Evolutionary conservation across 176 grass and related monocot genomes (phyloP), one percentile per base, ranked within the genome.

Genomic region (Bonia amplexicaulis): DNA sequence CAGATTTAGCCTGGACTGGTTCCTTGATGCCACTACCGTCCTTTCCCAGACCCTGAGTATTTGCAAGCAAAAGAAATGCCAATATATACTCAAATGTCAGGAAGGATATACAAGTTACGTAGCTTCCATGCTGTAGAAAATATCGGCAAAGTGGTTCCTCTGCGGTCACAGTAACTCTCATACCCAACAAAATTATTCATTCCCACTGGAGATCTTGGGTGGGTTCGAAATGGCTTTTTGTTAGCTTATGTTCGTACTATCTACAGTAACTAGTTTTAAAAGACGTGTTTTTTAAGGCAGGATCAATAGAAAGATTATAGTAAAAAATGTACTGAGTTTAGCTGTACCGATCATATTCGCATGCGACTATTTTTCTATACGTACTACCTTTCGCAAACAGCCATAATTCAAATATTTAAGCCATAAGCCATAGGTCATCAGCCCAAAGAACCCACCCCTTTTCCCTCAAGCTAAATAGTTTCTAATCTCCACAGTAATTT

Each of bases 11-110:
- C 86, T 94, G 91, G 31, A 99, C 91, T 44, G 96, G 96, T 73
- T 99, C 96, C 86, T 92, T 99, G 81, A 99, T 96, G 82, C 96
- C 96, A 42, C 91, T 93, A 49, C 96, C 88, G 76, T 96, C 90
- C 87, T 99, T 99, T 57, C 96, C 96, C 2, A 99, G 84, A 46
- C 96, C 96, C 96, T 96, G 87, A 31, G 58, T 51, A 76, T 88
- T 92, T 91, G 87, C 57, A 93, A 85, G 39, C 27, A 84, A 82
- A 77, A 87, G 69, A 65, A 84, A 51, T 90, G 71, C 33, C 66
- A 80, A 84, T 72, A 52, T 58, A 90, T 66, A 78, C 41, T 76
- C 41, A 78, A 33, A 33, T 19, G 66, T 95, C 71, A 95, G 93
- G 47, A 85, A 12, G 41, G 41, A 22, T 37, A 26, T 35, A 73